Evolutionary conservation across 208 protist genomes (phyloP).

Genomic region (Blastocrithidia nonstop): DNA sequence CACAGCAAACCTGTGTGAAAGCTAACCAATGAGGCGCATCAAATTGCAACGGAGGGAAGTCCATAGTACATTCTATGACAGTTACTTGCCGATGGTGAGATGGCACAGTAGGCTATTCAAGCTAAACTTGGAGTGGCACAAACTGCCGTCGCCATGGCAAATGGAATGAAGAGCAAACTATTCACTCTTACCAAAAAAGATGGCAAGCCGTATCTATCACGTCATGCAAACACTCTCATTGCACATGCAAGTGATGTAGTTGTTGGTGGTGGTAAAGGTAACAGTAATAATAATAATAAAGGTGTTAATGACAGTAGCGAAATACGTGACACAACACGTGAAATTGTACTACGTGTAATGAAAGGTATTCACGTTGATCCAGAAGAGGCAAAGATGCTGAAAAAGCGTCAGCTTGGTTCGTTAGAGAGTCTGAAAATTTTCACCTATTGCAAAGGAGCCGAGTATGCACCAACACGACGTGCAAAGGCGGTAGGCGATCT

Average conservation of each 20-base stretch:
- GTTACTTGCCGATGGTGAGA: slow-evolving; percentile 17
- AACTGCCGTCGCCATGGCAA: slow-evolving; percentile 61
- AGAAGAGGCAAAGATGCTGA: slow-evolving; percentile 63
- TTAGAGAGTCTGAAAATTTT: slow-evolving; percentile 74
- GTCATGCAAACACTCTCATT: slow-evolving; percentile 15
- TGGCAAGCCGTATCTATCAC: slow-evolving; percentile 26
- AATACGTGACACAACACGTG: no score
- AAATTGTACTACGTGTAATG: slow-evolving; percentile 15
- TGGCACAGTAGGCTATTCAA: slow-evolving; percentile 31
- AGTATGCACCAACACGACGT: slow-evolving; percentile 43
- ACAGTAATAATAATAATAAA: no score
- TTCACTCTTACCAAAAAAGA: slow-evolving; percentile 78
- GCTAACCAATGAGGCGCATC: slow-evolving; percentile 63
- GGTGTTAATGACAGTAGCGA: no score
- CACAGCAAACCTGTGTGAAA: slow-evolving; percentile 36
- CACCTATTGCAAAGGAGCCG: slow-evolving; percentile 52
- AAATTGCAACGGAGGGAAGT: slow-evolving; percentile 68
- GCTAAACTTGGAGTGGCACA: slow-evolving; percentile 37
- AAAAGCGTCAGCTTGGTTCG: slow-evolving; percentile 86
- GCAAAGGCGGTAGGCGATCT: slow-evolving; percentile 82
- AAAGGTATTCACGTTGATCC: slow-evolving; percentile 19
- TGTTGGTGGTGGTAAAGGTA: no score
- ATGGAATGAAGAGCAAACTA: slow-evolving; percentile 90
- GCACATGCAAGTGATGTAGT: no score
- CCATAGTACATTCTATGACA: slow-evolving; percentile 79